Evolutionary conservation across 106 monocot species (phyloP), one percentile per base, ranked within the genome.

Genomic region (Apostasia shenzhenica): DNA sequence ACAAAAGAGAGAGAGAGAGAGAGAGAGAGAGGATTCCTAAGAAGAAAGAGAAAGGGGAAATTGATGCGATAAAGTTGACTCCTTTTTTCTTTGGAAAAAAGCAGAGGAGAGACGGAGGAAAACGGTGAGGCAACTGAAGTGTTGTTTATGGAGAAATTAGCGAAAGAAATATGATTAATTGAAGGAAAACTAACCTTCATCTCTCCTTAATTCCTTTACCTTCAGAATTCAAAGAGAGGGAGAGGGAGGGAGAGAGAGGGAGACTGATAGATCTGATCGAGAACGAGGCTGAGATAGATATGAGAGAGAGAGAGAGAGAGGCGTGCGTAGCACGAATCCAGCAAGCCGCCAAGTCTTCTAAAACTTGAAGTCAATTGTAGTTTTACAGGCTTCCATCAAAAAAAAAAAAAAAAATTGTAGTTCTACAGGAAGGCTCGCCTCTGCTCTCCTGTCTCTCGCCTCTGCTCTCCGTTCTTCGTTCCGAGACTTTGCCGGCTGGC

Each of bases 131-230:
- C 26, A 26, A 26, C 26, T 26, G 40, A 59, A 8, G 59, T 2
- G 41, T 59, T n/a, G 8, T 59, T 59, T 59, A 39, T 0, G 39
- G 59, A 41, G 55, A 41, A 6, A 6, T 39, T 8, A 41, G 41
- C 37, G 5, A 38, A 59, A 26, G 6, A 57, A 57, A 5, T 39
- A 59, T 5, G 41, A 41, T 58, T 39, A 41, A 41, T 8, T 59
- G 37, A 8, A 11, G n/a, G 8, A 41, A 59, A 40, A 59, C 59
- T 41, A 59, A 59, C 59, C 59, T 59, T 59, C 59, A 59, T 59
- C 41, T 59, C 41, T 41, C 37, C 57, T 26, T 26, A 26, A 26
- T 26, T 26, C 26, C 26, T 26, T 26, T 26, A 26, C 26, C 26
- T 26, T 26, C 26, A 26, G 26, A 26, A 26, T 26, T 26, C 26